Evolutionary conservation across 257 asterid genomes (phyloP), one percentile per base, ranked within the genome.

Genomic region (Phtheirospermum japonicum): DNA sequence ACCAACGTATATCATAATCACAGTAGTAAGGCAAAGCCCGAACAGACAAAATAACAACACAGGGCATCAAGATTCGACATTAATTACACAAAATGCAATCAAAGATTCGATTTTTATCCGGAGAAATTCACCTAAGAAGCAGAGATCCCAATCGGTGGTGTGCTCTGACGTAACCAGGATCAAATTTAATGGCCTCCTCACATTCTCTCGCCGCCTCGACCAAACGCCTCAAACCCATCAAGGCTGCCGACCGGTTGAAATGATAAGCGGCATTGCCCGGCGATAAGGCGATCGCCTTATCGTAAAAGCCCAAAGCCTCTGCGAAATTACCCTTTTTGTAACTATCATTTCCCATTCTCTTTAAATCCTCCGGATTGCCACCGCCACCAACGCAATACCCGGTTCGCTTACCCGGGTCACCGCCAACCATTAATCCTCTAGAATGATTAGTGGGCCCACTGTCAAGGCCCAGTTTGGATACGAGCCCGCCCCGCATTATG

Each of bases 141-240:
- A 92, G 66, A 63, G 90, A 81, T 69, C 95, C 99, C 67, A 92
- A 76, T 0, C 99, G 96, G 57, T 82, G 95, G 75, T 89, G 97
- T 4, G 97, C 99, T 74, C 83, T 75, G 18, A 73, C 82, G 56
- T 92, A 92, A 14, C 82, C 76, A 7, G 96, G 99, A 83, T 92
- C 95, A 87, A 89, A 74, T 76, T 78, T 74, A 71, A 92, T 77
- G 10, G 99, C 97, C 78, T 84, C 96, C 59, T 83, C 96, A 56
- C 91, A 92, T 69, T 89, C 99, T 74, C 71, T 73, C 57, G 79
- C 79, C 4, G 98, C 97, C 63, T 89, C 95, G 4, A 51, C 68
- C 40, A 86, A 61, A 37, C 87, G 75, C 75, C 66, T 73, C 9
- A 92, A 39, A 7, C 93, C 90, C 66, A 92, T 85, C 80, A 92